Percentiles rank a stretch among this genome's conserved stretches.
Conservation (phyloP, 2,329 filamentous ascomycete species). For the Neonectria hederae region DNA sequence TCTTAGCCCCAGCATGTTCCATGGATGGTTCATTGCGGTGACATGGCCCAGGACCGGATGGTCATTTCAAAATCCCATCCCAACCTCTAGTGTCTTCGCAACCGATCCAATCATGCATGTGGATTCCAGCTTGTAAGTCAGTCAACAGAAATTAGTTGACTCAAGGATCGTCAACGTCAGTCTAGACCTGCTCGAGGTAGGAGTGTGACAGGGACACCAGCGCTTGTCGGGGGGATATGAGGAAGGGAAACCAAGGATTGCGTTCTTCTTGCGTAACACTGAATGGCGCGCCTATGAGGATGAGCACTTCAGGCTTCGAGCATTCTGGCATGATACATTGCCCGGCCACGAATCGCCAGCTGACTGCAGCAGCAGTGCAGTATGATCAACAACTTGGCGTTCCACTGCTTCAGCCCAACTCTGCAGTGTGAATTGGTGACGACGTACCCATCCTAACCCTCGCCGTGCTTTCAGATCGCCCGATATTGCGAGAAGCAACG, state of each 20-base stretch:
- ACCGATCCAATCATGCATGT: not conserved
- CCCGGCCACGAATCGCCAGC: not conserved
- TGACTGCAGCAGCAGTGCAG: not conserved
- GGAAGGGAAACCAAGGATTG: not conserved
- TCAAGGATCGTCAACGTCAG: not conserved
- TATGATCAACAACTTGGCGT: not conserved
- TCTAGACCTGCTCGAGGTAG: not conserved
- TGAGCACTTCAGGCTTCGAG: not conserved
- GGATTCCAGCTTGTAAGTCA: not conserved
- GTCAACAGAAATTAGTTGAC: not conserved
- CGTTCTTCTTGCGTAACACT: not conserved
- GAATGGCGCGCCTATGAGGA: conserved; percentile 25
- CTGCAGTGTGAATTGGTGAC: not conserved
- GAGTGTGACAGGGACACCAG: not conserved
- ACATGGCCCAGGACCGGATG: not conserved
- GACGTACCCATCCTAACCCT: not conserved
- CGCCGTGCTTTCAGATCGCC: not conserved
- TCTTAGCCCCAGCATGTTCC: not conserved
- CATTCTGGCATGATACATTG: not conserved
- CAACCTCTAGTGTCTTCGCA: not conserved
- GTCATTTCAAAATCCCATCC: not conserved
- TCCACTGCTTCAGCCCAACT: not conserved
- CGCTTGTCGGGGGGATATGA: not conserved
- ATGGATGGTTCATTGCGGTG: not conserved
- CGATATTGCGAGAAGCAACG: not conserved